Conservation (phyloP, 306 rosid genomes). For the Mimosa bimucronata region DNA sequence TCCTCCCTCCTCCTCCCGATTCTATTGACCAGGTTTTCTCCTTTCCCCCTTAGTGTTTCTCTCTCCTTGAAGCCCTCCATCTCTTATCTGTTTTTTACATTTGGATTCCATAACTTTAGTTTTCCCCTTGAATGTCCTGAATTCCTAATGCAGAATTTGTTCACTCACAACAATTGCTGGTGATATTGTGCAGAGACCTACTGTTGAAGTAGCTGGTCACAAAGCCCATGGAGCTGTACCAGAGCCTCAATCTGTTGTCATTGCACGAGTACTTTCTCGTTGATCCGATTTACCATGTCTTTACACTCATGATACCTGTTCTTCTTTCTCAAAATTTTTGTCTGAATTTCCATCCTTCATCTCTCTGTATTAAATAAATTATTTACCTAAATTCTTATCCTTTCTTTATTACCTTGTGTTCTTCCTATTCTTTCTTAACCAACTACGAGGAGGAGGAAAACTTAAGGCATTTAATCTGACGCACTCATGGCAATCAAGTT, state of each 20-base stretch:
- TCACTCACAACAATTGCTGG: not conserved
- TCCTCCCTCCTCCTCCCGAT: constrained; percentile 55
- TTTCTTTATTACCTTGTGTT: not conserved
- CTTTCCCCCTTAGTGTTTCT: too few relatives aligned
- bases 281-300: not conserved
- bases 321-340: not conserved
- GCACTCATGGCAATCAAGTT: not conserved
- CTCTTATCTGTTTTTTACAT: not conserved
- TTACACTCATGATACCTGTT: not conserved
- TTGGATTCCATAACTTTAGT: not conserved
- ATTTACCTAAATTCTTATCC: not conserved
- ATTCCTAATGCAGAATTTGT: not conserved
- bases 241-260: constrained; percentile 74
- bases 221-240: constrained; percentile 87
- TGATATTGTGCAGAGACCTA: constrained; percentile 57
- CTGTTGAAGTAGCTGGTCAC: constrained; percentile 84
- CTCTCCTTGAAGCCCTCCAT: not conserved
- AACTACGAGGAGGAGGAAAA: not conserved
- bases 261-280: constrained; percentile 29
- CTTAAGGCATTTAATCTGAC: not conserved
- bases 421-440: not conserved
- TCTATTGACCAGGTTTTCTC: constrained; percentile 71
- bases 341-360: not conserved
- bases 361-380: not conserved
- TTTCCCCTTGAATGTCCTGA: not conserved